These are phyloP conservation scores for Pichia sp. DNA, from an alignment of 1,139 yeast species.

Conservation along the genomic window DNA sequence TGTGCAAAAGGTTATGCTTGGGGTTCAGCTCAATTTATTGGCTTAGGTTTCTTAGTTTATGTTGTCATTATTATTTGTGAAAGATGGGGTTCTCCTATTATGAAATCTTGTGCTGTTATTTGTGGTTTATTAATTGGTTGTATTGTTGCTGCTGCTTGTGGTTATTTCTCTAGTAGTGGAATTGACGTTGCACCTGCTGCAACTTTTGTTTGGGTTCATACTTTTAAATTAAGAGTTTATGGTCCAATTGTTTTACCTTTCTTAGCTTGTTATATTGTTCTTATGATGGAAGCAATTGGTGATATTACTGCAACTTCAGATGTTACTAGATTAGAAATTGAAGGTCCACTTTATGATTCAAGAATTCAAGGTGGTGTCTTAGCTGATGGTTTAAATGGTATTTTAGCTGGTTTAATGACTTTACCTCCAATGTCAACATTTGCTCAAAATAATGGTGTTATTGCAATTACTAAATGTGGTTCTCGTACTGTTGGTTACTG, in stretches of 20 bases:
- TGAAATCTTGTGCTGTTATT: conserved; percentile 89
- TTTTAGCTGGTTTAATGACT: conserved; percentile 67
- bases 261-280: conserved; percentile 70
- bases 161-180: conserved; percentile 56
- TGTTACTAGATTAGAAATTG: conserved; percentile 77
- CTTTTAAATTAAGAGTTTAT: conserved; percentile 66
- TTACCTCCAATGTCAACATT: conserved; percentile 82
- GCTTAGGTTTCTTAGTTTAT: conserved; percentile 79
- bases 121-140: conserved; percentile 80
- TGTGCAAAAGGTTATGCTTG: conserved; percentile 51
- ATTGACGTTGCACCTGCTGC: conserved; percentile 75
- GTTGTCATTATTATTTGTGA: conserved; percentile 68
- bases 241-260: conserved; percentile 83
- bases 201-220: conserved; percentile 81
- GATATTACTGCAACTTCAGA: conserved; percentile 91
- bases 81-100: conserved; percentile 88
- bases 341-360: conserved; percentile 73
- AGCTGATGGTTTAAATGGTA: conserved; percentile 72
- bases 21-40: conserved; percentile 84
- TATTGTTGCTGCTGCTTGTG: conserved; percentile 86
- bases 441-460: conserved; percentile 93
- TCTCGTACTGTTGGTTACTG: conserved; percentile 81
- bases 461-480: conserved; percentile 85
- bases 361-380: conserved; percentile 89
- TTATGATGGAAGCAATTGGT: conserved; percentile 90